Conservation (phyloP, 768 basidiomycete species). For the Termitomyces sp. region DNA sequence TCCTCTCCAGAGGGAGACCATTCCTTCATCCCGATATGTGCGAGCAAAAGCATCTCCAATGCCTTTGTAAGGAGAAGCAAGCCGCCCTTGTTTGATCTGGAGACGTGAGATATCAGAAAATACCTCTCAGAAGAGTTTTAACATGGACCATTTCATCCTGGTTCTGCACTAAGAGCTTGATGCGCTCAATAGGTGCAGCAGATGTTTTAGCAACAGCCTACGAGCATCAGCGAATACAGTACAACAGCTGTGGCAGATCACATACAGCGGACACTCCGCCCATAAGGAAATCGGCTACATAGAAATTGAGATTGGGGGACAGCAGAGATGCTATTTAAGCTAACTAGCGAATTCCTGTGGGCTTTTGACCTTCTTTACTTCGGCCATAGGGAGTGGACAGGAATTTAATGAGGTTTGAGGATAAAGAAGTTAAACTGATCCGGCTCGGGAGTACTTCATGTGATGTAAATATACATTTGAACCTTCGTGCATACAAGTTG, state of each 20-base stretch:
- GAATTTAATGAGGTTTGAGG: constrained; percentile 42
- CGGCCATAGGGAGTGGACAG: constrained; percentile 66
- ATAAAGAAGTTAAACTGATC: constrained; percentile 12
- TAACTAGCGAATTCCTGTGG: constrained; percentile 86
- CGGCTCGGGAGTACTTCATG: neutral
- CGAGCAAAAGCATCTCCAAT: constrained; percentile 86
- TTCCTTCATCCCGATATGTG: constrained; percentile 93
- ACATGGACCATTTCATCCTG: constrained; percentile 96
- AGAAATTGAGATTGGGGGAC: constrained; percentile 14
- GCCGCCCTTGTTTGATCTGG: constrained; percentile 99
- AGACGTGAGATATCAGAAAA: constrained; percentile 28
- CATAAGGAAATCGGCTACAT: constrained; percentile 87
- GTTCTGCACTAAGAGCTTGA: constrained; percentile 97
- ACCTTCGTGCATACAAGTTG: neutral
- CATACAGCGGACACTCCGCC: constrained; percentile 90
- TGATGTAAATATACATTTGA: neutral
- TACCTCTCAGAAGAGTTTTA: neutral
- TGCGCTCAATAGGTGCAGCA: constrained; percentile 99
- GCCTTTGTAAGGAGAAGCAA: constrained; percentile 94
- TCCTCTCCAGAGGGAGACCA: constrained; percentile 95
- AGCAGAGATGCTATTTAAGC: constrained; percentile 15
- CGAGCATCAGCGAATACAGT: neutral
- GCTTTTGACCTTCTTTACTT: constrained; percentile 77
- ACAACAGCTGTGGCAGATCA: constrained; percentile 9
- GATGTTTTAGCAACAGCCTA: constrained; percentile 98